Percentiles rank a stretch among this genome's conserved stretches.
Conservation (phyloP, 768 basidiomycete genomes). For the Leccinum longicurvipes region DNA sequence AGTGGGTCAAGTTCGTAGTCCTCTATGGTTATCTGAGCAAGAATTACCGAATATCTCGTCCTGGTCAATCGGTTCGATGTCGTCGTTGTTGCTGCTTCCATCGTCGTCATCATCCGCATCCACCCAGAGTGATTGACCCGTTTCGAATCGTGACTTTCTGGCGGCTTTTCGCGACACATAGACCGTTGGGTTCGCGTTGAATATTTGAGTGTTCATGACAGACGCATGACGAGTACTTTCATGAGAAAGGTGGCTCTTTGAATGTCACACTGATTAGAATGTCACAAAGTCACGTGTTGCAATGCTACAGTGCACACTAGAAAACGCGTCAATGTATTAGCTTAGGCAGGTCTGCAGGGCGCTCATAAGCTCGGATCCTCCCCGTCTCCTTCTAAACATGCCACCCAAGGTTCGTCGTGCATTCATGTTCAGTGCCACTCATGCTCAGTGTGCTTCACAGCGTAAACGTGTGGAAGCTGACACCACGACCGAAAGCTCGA, state of each 20-base stretch:
- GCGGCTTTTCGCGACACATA: slow-evolving; percentile 51
- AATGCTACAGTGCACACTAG: neutral
- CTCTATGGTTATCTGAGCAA: neutral
- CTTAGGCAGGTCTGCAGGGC: neutral
- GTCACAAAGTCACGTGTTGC: slow-evolving; percentile 24
- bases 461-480: slow-evolving; percentile 54
- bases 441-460: slow-evolving; percentile 34
- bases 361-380: neutral
- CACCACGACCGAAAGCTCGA: slow-evolving; percentile 25
- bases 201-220: slow-evolving; percentile 42
- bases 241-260: neutral
- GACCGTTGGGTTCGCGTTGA: slow-evolving; percentile 90
- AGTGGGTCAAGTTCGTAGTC: neutral
- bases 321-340: slow-evolving; percentile 22
- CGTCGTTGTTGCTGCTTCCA: slow-evolving; percentile 30
- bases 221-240: neutral
- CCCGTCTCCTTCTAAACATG: slow-evolving; percentile 23
- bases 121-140: slow-evolving; percentile 60
- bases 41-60: slow-evolving; percentile 87
- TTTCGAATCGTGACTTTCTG: slow-evolving; percentile 39
- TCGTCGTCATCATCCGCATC: slow-evolving; percentile 43
- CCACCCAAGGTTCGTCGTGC: slow-evolving; percentile 34
- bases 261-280: slow-evolving; percentile 14
- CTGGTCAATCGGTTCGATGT: slow-evolving; percentile 74
- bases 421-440: slow-evolving; percentile 1